A percentile compares a stretch with the other conserved stretches of the same genome.
phyloP scores from a whole-genome alignment of 2,329 filamentous ascomycete genomes.

The Cadophora malorum region DNA sequence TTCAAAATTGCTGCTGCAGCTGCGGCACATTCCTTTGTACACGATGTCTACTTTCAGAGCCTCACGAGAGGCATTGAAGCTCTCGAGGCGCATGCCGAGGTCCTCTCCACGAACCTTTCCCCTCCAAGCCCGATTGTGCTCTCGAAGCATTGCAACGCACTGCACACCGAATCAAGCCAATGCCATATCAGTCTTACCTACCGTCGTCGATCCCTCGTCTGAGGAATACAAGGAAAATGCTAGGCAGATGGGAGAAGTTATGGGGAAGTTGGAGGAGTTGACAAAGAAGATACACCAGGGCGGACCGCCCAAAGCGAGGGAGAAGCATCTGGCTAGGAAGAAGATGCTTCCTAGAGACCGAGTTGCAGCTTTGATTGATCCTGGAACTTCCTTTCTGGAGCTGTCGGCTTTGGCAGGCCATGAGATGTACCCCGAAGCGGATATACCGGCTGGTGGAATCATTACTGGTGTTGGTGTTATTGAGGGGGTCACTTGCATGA shows the following conservation, averaged over 20 bases:
- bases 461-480: slow-evolving; percentile 92
- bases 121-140: slow-evolving; percentile 27
- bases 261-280: slow-evolving; percentile 70
- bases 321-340: slow-evolving; percentile 85
- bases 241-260: slow-evolving; percentile 75
- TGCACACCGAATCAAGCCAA: slow-evolving; percentile 81
- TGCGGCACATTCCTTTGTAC: slow-evolving; percentile 20
- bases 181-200: slow-evolving; percentile 81
- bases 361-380: slow-evolving; percentile 85
- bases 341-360: slow-evolving; percentile 96
- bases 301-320: slow-evolving; percentile 79
- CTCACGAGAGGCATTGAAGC: slow-evolving; percentile 52
- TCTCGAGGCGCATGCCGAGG: slow-evolving; percentile 53
- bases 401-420: slow-evolving; percentile 91
- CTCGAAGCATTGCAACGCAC: slow-evolving; percentile 69
- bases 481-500: slow-evolving; percentile 88
- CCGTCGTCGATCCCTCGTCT: slow-evolving; percentile 76
- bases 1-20: slow-evolving; percentile 17
- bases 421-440: slow-evolving; percentile 83
- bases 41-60: slow-evolving; percentile 56
- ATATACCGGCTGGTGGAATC: slow-evolving; percentile 88
- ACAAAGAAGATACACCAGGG: slow-evolving; percentile 76
- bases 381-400: slow-evolving; percentile 89
- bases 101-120: slow-evolving; percentile 42
- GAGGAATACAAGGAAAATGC: slow-evolving; percentile 83